Conservation (phyloP, 2,329 filamentous ascomycete genomes). For the Neoascochyta sp. region DNA sequence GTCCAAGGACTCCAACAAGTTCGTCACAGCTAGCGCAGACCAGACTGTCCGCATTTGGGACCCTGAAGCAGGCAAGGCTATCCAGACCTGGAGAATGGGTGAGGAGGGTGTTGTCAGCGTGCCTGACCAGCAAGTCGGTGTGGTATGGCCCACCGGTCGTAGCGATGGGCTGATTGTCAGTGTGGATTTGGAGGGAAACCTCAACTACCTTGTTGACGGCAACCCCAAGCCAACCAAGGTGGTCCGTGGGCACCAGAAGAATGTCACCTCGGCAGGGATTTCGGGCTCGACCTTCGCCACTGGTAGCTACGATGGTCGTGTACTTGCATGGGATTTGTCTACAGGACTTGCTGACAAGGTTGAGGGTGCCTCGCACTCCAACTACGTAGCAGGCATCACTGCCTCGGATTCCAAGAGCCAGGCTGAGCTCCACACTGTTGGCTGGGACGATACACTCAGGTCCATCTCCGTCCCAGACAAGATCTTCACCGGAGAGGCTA, state of each 20-base stretch:
- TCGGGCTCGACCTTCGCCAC: constrained; percentile 70
- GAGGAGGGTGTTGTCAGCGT: constrained; percentile 68
- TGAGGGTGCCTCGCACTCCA: constrained; percentile 78
- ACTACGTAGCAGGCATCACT: constrained; percentile 77
- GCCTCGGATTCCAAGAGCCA: constrained; percentile 38
- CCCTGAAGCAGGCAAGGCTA: constrained; percentile 68
- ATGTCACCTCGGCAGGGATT: constrained; percentile 71
- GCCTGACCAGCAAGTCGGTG: constrained; percentile 85
- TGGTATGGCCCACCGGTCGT: constrained; percentile 80
- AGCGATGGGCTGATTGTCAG: constrained; percentile 86
- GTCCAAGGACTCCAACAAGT: constrained; percentile 77
- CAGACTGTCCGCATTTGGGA: constrained; percentile 96
- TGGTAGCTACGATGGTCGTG: constrained; percentile 85
- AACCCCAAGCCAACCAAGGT: constrained; percentile 65
- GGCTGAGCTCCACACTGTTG: constrained; percentile 71
- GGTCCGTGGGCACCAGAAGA: constrained; percentile 86
- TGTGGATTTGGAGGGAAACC: constrained; percentile 79
- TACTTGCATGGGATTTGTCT: constrained; percentile 77
- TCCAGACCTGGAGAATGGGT: constrained; percentile 82
- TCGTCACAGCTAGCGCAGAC: constrained; percentile 90
- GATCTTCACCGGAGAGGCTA: constrained; percentile 67
- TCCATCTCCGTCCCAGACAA: constrained; percentile 70
- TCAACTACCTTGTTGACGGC: constrained; percentile 80
- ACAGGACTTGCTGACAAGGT: constrained; percentile 66
- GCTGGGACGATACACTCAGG: constrained; percentile 90